A percentile compares a stretch with the other conserved stretches of the same genome.
Evolutionary conservation across 148 eudicot genomes (phyloP).

Genomic region (Pouteria glomerata): DNA sequence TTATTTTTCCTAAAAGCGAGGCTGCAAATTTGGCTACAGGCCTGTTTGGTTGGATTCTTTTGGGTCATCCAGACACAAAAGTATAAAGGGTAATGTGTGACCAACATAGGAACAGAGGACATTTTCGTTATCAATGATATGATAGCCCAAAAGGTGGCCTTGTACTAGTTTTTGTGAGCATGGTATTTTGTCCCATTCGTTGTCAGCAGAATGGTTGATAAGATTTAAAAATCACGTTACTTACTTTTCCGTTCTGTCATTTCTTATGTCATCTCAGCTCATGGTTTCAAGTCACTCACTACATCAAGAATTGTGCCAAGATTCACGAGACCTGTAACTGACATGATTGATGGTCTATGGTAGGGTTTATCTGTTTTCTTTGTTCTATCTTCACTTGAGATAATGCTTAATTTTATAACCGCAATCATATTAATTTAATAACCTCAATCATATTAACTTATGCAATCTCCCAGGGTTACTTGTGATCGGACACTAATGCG

Average conservation of each 20-base stretch:
- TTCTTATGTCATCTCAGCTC: constrained; percentile 77
- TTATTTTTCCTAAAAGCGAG: neutral
- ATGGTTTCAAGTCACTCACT: constrained; percentile 96
- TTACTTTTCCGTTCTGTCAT: neutral
- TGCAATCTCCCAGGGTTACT: constrained; percentile 68
- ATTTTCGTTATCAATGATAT: neutral
- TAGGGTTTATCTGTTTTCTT: constrained; percentile 23
- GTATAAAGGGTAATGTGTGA: neutral
- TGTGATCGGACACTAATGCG: constrained; percentile 97
- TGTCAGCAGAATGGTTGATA: constrained; percentile 1
- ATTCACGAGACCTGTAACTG: constrained; percentile 87
- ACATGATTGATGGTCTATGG: constrained; percentile 97
- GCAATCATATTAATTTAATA: constrained; percentile 2
- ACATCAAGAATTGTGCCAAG: constrained; percentile 78
- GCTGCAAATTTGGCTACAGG: neutral
- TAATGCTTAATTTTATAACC: neutral
- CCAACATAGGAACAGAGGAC: neutral
- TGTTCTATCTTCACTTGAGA: neutral
- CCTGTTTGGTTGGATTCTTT: too few relatives aligned
- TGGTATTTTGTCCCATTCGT: neutral
- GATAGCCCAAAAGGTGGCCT: neutral
- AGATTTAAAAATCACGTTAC: constrained; percentile 1
- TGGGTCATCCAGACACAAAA: too few relatives aligned
- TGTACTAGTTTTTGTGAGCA: neutral
- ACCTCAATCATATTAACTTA: constrained; percentile 8